Base-by-base conservation (phyloP, 192 early-diverging fungal genomes). In the Linderina pennispora region DNA sequence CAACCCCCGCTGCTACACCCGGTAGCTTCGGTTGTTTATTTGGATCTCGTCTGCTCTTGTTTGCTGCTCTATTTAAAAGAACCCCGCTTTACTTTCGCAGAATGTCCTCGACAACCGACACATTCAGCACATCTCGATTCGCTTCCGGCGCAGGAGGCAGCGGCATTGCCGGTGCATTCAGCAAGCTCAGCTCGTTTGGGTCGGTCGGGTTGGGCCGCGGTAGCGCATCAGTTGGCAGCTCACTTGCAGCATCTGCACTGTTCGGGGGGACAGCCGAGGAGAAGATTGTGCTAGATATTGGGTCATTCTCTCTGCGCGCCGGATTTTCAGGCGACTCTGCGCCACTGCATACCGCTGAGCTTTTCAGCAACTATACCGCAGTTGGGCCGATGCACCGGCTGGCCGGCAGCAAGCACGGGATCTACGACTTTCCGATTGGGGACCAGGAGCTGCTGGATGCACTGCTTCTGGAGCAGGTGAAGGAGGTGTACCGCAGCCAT, bases 241-340 rank as follows among this genome's bases (percentile, higher is more conserved):
- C 16, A 9, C 20, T 43, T 6, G 15, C 28, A 11, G 31, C 50
- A 13, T 53, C 50, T 6, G 20, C 34, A 11, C 18, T 53, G 0
- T 53, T 43, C 25, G 41, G 50, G 17, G 77, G 37, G 77, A 21
- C 50, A 9, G 52, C 83, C 41, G 92, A 92, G 63, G 90, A 95
- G 40, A 74, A 86, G 5, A 80, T 95, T 17, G 84, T 95, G 8
- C 77, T 95, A 8, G 92, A 95, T 58, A 73, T 95, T 38, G 90
- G 92, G 14, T 81, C 86, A 1, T 66, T 77, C 23, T 85, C 84
- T 43, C 70, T 93, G 44, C 88, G 89, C 15, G 89, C 83, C 48
- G 92, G 92, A 0, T 87, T 91, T 63, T 88, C 86, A 3, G 88
- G 88, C 17, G 92, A 95, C 62, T 51, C 83, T 3, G 63, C 75